phyloP scores from a whole-genome alignment of 495 filamentous ascomycete genomes.

The Neurospora sublineolata region DNA sequence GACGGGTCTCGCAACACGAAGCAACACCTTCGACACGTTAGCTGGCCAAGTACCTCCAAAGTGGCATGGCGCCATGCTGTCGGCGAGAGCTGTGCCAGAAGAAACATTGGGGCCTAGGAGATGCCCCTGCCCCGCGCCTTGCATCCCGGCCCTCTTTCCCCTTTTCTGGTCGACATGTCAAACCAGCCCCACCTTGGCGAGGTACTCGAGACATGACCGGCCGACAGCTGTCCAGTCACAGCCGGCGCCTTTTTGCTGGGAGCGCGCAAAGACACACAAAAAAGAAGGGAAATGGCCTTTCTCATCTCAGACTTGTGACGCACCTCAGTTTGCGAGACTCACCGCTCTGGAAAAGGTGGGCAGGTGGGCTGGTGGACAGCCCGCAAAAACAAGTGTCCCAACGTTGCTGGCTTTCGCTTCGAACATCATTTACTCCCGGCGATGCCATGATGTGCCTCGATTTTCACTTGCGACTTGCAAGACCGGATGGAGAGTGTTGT shows the following conservation, averaged over 20 bases:
- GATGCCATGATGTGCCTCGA: neutral
- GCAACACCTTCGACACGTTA: constrained; percentile 1
- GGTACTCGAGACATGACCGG: constrained; percentile 8
- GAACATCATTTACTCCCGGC: neutral
- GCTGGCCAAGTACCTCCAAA: constrained; percentile 1
- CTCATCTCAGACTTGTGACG: neutral
- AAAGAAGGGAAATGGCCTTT: neutral
- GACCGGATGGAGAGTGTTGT: neutral
- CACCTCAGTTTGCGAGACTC: constrained; percentile 2
- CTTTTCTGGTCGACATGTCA: constrained; percentile 5
- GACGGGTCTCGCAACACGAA: constrained; percentile 1
- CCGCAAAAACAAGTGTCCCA: neutral
- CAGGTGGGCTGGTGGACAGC: neutral
- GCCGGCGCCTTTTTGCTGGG: constrained; percentile 1
- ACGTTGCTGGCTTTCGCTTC: neutral
- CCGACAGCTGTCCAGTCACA: constrained; percentile 4
- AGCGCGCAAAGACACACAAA: neutral
- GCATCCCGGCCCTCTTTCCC: constrained; percentile 2
- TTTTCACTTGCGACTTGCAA: neutral
- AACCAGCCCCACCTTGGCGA: constrained; percentile 10
- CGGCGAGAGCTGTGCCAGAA: neutral
- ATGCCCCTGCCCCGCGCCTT: constrained; percentile 14
- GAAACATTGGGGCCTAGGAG: neutral
- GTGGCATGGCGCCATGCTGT: neutral
- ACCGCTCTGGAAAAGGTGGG: constrained; percentile 9